Evolutionary conservation across 176 grass and related monocot species (phyloP), one percentile per base, ranked within the genome.

Genomic region (Cenchrus purpureus): DNA sequence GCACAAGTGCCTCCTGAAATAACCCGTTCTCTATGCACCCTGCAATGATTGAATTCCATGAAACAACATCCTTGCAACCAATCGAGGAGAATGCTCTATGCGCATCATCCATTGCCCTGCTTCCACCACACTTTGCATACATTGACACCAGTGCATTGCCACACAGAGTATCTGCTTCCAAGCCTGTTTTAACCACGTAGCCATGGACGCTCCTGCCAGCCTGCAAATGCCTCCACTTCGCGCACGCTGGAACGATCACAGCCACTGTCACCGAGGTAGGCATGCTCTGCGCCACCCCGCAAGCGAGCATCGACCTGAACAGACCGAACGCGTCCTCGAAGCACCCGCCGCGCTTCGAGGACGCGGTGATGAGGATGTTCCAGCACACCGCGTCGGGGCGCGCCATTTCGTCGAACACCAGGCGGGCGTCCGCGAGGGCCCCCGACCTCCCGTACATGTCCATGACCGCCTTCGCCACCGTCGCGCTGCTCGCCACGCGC

Each of bases 61-160:
- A 95, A 52, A 95, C 71, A 64, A 88, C 83, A 74, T 95, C 93
- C 71, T 90, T 95, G 28, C 77, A 69, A 10, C n/a, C 2, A 74
- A 92, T 86, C 3, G 81, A 82, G 14, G 70, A 86, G 68, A 92
- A 95, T 12, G 79, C 71, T 53, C 1, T 72, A 2, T 57, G 63
- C 16, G 80, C 93, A 74, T 95, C 93, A 65, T 73, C 68, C 11
- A 88, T 44, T 44, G 65, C 55, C 32, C 17, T 62, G 19, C 65
- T 49, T 48, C 69, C 80, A 11, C 75, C 74, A n/a, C 85, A 92
- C 50, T 90, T 92, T 43, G 90, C 79, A 8, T 95, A 91, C 92
- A 95, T 95, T 0, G 93, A 95, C 12, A 92, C 71, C 53, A 95
- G 81, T 6, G 90, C 93, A 74, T 95, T 95, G 31, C 87, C 90